These are phyloP conservation scores for Trichoderma virens DNA, from an alignment of 495 filamentous ascomycete species.

Conservation along the genomic window DNA sequence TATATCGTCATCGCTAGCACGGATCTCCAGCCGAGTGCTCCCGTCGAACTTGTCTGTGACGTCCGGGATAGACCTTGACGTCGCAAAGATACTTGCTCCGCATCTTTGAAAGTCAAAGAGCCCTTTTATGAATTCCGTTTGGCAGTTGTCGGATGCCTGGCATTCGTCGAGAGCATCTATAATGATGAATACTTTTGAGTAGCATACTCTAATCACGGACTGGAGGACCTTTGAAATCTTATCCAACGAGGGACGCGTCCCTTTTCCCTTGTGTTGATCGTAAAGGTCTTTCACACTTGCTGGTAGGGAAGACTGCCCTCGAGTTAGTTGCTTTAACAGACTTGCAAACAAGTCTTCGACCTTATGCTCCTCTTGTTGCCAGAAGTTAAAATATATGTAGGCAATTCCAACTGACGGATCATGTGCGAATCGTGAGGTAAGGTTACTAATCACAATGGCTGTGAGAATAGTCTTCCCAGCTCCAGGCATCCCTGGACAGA, in stretches of 20 bases:
- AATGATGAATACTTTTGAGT: constrained; percentile 30
- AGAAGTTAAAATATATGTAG: constrained; percentile 39
- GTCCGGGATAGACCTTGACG: constrained; percentile 31
- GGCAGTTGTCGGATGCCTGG: constrained; percentile 1
- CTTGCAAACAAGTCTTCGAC: constrained; percentile 21
- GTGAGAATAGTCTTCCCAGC: constrained; percentile 27
- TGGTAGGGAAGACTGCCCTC: constrained; percentile 14
- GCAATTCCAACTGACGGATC: constrained; percentile 26
- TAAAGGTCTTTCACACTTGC: constrained; percentile 21
- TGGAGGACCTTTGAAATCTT: constrained; percentile 21
- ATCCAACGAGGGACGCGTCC: constrained; percentile 21
- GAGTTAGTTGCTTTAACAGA: constrained; percentile 30
- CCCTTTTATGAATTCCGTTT: constrained; percentile 11
- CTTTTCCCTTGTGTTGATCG: constrained; percentile 11
- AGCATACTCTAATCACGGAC: constrained; percentile 13
- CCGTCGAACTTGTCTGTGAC: constrained; percentile 15
- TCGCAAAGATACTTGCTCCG: constrained; percentile 30
- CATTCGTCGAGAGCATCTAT: constrained; percentile 45
- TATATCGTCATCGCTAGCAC: constrained; percentile 27
- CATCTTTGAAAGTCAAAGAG: constrained; percentile 24
- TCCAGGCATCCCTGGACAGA: no score
- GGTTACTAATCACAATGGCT: constrained; percentile 29
- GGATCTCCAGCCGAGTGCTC: constrained; percentile 23
- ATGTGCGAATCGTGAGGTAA: constrained; percentile 16
- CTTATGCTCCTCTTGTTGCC: constrained; percentile 21